Evolutionary conservation across 1,139 yeast species (phyloP).

Genomic region (Blastobotrys persicus): DNA sequence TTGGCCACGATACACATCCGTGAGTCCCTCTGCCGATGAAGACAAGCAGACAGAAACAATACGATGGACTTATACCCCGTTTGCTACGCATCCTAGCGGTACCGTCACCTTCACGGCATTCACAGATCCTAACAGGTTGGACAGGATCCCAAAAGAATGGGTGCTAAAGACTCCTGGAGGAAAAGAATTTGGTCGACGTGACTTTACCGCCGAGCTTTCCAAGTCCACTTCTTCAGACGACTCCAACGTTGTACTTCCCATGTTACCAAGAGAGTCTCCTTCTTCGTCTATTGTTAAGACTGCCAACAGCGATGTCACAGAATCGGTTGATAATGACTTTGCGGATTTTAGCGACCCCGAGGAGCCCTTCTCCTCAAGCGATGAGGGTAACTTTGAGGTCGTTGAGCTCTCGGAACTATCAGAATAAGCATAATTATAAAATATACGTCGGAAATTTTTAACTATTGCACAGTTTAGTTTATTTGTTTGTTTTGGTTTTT

Average conservation of each 20-base stretch:
- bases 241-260: slow-evolving; percentile 27
- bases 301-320: not conserved
- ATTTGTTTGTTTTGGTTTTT: no score
- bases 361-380: slow-evolving; percentile 12
- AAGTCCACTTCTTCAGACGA: slow-evolving; percentile 13
- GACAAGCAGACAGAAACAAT: slow-evolving; percentile 6
- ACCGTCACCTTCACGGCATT: slow-evolving; percentile 18
- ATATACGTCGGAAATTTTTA: no score
- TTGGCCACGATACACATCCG: slow-evolving; percentile 23
- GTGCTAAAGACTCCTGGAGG: slow-evolving; percentile 16
- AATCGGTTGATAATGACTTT: slow-evolving; percentile 6
- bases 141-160: slow-evolving; percentile 17
- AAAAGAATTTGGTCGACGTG: slow-evolving; percentile 11
- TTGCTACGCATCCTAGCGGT: slow-evolving; percentile 13
- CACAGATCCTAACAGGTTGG: slow-evolving; percentile 13
- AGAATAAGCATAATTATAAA: no score
- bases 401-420: slow-evolving; percentile 20
- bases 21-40: slow-evolving; percentile 14
- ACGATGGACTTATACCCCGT: slow-evolving; percentile 13
- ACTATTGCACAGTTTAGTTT: no score
- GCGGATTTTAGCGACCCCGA: slow-evolving; percentile 10
- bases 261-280: slow-evolving; percentile 26
- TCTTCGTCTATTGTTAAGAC: slow-evolving; percentile 10
- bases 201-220: slow-evolving; percentile 8
- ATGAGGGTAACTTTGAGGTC: slow-evolving; percentile 21